Evolutionary conservation across 371 early-diverging fungal species (phyloP).

Genomic region (Nosema muscidifuracis): DNA sequence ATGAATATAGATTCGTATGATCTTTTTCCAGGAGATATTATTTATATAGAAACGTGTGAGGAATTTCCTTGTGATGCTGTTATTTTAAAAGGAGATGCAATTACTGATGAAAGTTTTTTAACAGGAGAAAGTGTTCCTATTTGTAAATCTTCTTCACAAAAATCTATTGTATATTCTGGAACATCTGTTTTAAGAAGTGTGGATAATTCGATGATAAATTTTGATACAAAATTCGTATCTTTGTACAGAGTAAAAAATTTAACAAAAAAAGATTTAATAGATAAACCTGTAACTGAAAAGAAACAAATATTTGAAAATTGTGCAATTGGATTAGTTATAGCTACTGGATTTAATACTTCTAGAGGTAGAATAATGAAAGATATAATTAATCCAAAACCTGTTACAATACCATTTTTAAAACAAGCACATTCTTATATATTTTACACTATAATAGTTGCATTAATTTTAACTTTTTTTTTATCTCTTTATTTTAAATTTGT

Average conservation of each 20-base stretch:
- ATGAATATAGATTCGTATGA: slow-evolving; percentile 27
- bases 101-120: slow-evolving; percentile 93
- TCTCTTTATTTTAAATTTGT: slow-evolving; percentile 3
- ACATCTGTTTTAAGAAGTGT: slow-evolving; percentile 47
- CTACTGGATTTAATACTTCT: slow-evolving; percentile 89
- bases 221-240: slow-evolving; percentile 17
- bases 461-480: slow-evolving; percentile 63
- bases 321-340: slow-evolving; percentile 72
- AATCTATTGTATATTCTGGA: slow-evolving; percentile 38
- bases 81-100: slow-evolving; percentile 85
- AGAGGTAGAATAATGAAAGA: slow-evolving; percentile 85
- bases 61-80: slow-evolving; percentile 82
- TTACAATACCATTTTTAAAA: slow-evolving; percentile 80
- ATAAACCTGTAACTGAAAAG: too few species aligned
- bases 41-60: slow-evolving; percentile 43
- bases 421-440: slow-evolving; percentile 66
- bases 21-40: slow-evolving; percentile 55
- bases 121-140: slow-evolving; percentile 91
- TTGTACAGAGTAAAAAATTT: slow-evolving; percentile 28
- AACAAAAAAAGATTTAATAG: too few species aligned
- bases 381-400: slow-evolving; percentile 85
- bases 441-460: slow-evolving; percentile 3
- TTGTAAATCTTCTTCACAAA: slow-evolving; percentile 65
- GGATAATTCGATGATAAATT: neutral
- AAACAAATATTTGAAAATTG: too few species aligned